Percentiles rank a stretch among this genome's conserved stretches.
phyloP scores from a whole-genome alignment of 2,329 filamentous ascomycete species.

The Alternaria sp. region DNA sequence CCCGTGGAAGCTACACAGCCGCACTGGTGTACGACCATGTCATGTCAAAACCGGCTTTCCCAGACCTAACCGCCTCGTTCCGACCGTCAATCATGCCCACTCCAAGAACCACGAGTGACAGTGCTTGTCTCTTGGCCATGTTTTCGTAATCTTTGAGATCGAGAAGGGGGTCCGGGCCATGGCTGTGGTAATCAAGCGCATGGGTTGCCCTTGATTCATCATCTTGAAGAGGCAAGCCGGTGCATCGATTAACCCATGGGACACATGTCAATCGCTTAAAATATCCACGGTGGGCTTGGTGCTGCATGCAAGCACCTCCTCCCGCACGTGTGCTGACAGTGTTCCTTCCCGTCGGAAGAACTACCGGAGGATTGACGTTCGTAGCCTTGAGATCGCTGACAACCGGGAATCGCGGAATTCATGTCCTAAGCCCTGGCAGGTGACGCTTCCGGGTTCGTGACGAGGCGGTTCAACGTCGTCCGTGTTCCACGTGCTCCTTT shows the following conservation, averaged over 20 bases:
- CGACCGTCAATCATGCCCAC: constrained; percentile 8
- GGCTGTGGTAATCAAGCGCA: constrained; percentile 9
- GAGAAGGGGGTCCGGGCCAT: constrained; percentile 13
- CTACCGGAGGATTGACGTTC: constrained; percentile 16
- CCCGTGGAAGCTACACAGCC: constrained; percentile 13
- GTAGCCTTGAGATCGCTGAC: constrained; percentile 4
- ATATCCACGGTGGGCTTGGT: constrained; percentile 6
- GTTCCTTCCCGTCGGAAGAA: constrained; percentile 15
- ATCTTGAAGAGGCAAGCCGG: constrained; percentile 12
- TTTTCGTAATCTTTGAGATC: constrained; percentile 15
- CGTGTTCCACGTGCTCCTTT: constrained; percentile 9
- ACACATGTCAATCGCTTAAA: constrained; percentile 8
- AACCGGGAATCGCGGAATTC: constrained; percentile 10
- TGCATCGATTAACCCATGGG: constrained; percentile 12
- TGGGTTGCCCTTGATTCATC: constrained; percentile 9
- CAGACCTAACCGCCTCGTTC: constrained; percentile 2
- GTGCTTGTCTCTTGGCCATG: constrained; percentile 1
- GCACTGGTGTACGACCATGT: constrained; percentile 7
- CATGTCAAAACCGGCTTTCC: constrained; percentile 13
- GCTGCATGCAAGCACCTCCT: constrained; percentile 2
- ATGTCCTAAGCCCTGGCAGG: constrained; percentile 2
- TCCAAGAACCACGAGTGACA: constrained; percentile 8
- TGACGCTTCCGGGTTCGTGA: constrained; percentile 7
- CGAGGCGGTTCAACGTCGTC: constrained; percentile 5
- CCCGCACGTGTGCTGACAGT: constrained; percentile 14